Base-by-base conservation (phyloP, 202 grass and related monocot species). In the Carex sylvatica region DNA sequence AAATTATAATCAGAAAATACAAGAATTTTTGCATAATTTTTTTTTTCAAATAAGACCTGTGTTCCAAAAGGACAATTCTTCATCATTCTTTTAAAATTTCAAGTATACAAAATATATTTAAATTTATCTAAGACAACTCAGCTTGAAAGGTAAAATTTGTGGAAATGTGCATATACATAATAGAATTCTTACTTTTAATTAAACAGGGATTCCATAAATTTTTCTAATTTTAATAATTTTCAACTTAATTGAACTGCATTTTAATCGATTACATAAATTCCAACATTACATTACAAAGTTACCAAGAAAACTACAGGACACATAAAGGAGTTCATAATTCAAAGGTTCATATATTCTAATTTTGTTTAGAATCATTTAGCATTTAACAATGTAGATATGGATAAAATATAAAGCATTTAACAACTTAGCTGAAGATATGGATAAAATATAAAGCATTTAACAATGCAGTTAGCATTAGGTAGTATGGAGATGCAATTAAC, bases 11-110 rank as follows among this genome's bases (percentile, higher is more conserved):
- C 3, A 52, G 19, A 47, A 68, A 68, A 30, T 69, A 9, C 2
- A 67, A 67, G 23, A 7, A 54, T 35, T 69, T 20, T 54, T 44
- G 22, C 19, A 49, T 51, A 68, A 13, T 15, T 30, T 54, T 67
- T 54, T 67, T 63, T 11, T 46, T 79, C 11, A 80, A 46, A 80
- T 46, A 61, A 46, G 58, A 80, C 26, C 35, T 61, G 46, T 66
- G 58, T 49, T 61, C 47, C 16, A 18, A 80, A 68, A 55, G 14
- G 30, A 1, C 9, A 67, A 56, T 49, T 26, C 2, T 26, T 53
- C 4, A 36, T 69, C 15, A 8, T 4, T 77, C 5, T 13, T 49
- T 52, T n/a, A 19, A 52, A 18, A 3, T 20, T 33, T 59, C 44
- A 70, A 70, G 30, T 19, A 35, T 66, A 10, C 30, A 28, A 42